Conservation (phyloP, 306 rosid species). For the Sindora glabra region DNA sequence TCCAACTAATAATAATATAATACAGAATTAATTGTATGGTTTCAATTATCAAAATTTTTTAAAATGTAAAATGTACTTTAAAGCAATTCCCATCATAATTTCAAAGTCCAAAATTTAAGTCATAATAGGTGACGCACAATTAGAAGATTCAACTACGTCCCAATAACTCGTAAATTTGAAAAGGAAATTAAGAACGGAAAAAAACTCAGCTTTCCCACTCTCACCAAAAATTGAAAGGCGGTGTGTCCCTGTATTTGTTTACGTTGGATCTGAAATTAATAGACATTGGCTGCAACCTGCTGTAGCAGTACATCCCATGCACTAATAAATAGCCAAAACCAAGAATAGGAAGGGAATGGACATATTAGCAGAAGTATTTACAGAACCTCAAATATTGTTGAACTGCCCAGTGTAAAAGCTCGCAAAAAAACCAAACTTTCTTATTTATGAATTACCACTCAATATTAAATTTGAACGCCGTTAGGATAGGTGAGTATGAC, state of each 20-base stretch:
- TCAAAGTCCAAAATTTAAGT: not conserved
- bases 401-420: not conserved
- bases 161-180: not conserved
- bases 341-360: conserved; percentile 11
- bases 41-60: no score
- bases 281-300: not conserved
- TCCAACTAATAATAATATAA: no score
- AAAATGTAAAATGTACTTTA: no score
- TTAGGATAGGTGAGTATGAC: not conserved
- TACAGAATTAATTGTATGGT: no score
- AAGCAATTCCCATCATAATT: no score
- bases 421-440: not conserved
- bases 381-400: not conserved
- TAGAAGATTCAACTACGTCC: not conserved
- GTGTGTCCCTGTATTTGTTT: not conserved
- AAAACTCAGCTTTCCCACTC: not conserved
- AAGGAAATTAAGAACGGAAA: not conserved
- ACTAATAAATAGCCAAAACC: conserved; percentile 11
- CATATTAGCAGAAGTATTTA: conserved; percentile 11
- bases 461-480: conserved; percentile 18
- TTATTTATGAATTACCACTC: conserved; percentile 13
- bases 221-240: no score
- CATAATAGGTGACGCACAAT: not conserved
- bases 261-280: conserved; percentile 26
- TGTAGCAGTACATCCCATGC: not conserved